Conservation (phyloP, 495 filamentous ascomycete genomes). For the Penicillium pancosmium region DNA sequence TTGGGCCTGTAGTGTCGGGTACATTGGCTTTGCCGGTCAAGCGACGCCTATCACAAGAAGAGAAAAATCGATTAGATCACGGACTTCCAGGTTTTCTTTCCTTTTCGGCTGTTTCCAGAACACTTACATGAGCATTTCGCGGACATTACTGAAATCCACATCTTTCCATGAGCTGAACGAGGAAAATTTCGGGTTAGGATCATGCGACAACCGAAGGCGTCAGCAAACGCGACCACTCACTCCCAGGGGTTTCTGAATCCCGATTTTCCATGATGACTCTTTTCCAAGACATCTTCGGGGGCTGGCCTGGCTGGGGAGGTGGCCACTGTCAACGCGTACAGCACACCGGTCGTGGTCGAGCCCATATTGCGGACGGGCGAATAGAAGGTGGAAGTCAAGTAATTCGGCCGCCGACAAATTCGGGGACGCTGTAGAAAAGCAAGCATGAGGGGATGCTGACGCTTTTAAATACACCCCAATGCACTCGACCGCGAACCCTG, state of each 20-base stretch:
- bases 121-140: conserved; percentile 29
- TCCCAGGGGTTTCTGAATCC: conserved; percentile 67
- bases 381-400: conserved; percentile 13
- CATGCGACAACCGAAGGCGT: background rate
- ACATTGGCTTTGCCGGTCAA: conserved; percentile 59
- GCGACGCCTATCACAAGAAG: conserved; percentile 49
- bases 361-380: conserved; percentile 39
- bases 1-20: conserved; percentile 66
- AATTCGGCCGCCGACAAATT: conserved; percentile 9
- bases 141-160: conserved; percentile 17
- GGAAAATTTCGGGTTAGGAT: conserved; percentile 20
- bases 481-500: conserved; percentile 6
- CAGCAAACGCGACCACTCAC: conserved; percentile 24
- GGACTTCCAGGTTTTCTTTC: background rate
- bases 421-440: conserved; percentile 18
- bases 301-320: conserved; percentile 42
- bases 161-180: conserved; percentile 39
- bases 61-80: background rate
- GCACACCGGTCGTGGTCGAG: conserved; percentile 45
- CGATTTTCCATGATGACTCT: conserved; percentile 58
- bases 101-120: background rate
- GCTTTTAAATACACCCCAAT: conserved; percentile 14
- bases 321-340: conserved; percentile 59
- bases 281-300: conserved; percentile 57
- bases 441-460: conserved; percentile 2